Percentiles rank a stretch among this genome's conserved stretches.
Conservation (phyloP, 2,329 filamentous ascomycete species). For the Epichloe gansuensis region DNA sequence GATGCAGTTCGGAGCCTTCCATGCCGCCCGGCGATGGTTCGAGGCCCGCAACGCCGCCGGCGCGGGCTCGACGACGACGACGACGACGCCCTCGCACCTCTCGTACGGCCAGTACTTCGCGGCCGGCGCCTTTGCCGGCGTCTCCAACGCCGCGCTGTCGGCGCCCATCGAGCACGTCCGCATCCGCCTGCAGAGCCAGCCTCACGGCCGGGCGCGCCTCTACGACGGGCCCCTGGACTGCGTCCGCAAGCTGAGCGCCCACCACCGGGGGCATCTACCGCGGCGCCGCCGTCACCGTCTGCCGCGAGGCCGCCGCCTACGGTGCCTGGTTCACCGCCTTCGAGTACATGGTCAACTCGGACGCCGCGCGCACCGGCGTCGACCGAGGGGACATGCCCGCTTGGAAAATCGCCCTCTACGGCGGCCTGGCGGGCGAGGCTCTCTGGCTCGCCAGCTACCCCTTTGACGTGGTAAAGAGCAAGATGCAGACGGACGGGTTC, state of each 20-base stretch:
- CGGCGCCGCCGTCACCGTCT: conserved; percentile 72
- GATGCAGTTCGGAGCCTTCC: conserved; percentile 97
- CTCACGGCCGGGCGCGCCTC: conserved; percentile 66
- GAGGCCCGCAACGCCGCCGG: conserved; percentile 61
- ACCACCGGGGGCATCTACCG: conserved; percentile 68
- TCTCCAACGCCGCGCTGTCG: conserved; percentile 81
- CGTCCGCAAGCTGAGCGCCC: conserved; percentile 64
- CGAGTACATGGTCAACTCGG: conserved; percentile 90
- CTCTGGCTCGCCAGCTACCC: conserved; percentile 92
- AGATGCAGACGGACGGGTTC: conserved; percentile 98
- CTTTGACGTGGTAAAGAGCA: conserved; percentile 96
- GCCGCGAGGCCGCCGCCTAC: conserved; percentile 88
- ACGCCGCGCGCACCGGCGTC: conserved; percentile 66
- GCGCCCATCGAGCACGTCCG: conserved; percentile 93
- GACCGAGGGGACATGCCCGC: conserved; percentile 66
- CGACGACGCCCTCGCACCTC: conserved; percentile 32
- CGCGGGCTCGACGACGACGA: conserved; percentile 35
- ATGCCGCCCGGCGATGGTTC: conserved; percentile 76
- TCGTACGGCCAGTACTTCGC: conserved; percentile 80
- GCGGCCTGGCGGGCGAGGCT: conserved; percentile 84
- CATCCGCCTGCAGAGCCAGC: conserved; percentile 92
- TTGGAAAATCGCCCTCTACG: conserved; percentile 83
- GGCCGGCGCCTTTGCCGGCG: conserved; percentile 81
- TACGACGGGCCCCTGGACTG: conserved; percentile 85
- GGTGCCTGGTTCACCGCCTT: conserved; percentile 92